Evolutionary conservation across 2,329 filamentous ascomycete species (phyloP).

Genomic region (Nemania serpens): DNA sequence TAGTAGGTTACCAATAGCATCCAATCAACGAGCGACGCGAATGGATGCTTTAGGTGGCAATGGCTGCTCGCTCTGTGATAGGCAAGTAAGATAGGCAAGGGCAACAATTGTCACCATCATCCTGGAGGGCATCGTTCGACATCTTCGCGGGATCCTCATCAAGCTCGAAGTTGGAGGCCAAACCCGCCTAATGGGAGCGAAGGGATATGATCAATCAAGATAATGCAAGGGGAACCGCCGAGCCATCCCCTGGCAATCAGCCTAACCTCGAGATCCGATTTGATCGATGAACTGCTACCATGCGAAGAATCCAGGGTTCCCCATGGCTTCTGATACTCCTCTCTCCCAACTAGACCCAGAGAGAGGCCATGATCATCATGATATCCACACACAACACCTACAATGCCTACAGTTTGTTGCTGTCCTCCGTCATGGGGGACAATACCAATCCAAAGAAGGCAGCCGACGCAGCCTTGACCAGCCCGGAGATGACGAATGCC

Average conservation of each 20-base stretch:
- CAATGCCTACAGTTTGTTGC: conserved; percentile 4
- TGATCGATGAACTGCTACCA: neutral
- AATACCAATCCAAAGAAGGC: conserved; percentile 17
- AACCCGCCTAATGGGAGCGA: neutral
- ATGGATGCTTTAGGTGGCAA: neutral
- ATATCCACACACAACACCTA: conserved; percentile 18
- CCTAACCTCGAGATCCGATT: neutral
- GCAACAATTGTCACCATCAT: neutral
- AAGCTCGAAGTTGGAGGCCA: neutral
- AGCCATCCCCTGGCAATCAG: neutral
- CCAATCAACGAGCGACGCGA: conserved; percentile 11
- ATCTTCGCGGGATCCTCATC: too few species aligned
- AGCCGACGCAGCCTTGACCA: conserved; percentile 15
- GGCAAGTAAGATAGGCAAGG: neutral
- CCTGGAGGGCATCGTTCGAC: neutral
- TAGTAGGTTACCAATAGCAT: neutral
- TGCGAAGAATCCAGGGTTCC: conserved; percentile 12
- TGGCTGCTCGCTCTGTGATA: conserved; percentile 12
- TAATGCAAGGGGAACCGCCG: neutral
- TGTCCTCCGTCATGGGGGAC: conserved; percentile 9
- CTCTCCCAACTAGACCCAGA: conserved; percentile 12
- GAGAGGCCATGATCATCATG: conserved; percentile 21
- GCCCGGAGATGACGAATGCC: conserved; percentile 6
- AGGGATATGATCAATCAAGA: neutral
- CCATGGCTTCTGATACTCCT: conserved; percentile 1